Evolutionary conservation across 83 land plant species (phyloP), one percentile per base, ranked within the genome.

Genomic region (Isoetes engelmannii): DNA sequence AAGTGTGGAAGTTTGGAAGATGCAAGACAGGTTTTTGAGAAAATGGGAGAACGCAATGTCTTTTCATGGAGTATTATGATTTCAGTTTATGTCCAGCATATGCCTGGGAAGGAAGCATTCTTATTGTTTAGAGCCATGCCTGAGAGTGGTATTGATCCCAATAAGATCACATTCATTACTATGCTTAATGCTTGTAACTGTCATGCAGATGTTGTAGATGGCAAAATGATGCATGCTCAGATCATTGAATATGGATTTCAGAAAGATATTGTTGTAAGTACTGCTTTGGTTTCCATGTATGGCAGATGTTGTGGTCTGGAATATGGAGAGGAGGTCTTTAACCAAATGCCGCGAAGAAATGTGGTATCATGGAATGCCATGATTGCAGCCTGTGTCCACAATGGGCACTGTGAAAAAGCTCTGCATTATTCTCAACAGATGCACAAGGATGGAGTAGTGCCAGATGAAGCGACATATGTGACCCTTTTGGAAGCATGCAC

Each of bases 301-400:
- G 48, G 28, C n/a, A 70, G 47, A 19, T 70, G 67, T 59, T 20
- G 46, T 42, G 18, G 50, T 17, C 44, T 60, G 5, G 42, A 13
- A 28, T 44, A 44, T 12, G 72, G 66, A 7, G 7, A 47, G 4
- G 20, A 10, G 4, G 66, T 60, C 19, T 70, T 70, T 60, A 18
- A 18, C 28, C 13, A 4, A 42, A 15, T 70, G 17, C 18, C 50
- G 4, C 17, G 4, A 19, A 57, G 50, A 5, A 48, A 70, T 44
- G 47, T 45, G 4, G 41, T 70, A 5, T 6, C 69, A 10, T 70
- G 72, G 72, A 70, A 70, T 60, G 47, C 67, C 15, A 60, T 70
- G 67, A 60, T 70, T 18, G 18, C 66, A 4, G 66, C 48, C 6
- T 58, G 60, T 44, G 69, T 47, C 48, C 45, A 55, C n/a, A 28